Base-by-base conservation (phyloP, 2,329 filamentous ascomycete genomes). In the Diaporthe vexans region DNA sequence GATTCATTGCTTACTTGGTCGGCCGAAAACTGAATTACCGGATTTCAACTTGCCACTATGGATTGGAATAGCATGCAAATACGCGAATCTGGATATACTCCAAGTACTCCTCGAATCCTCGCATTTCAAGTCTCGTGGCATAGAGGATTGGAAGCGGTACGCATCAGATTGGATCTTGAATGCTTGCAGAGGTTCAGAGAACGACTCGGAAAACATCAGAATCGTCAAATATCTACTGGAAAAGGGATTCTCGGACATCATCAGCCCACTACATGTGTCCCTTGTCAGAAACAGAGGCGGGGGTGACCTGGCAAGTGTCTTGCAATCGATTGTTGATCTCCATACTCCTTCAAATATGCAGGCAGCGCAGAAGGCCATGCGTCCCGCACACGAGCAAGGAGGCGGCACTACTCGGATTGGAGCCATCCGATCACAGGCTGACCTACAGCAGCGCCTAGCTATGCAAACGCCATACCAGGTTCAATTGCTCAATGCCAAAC, bases 391-490 rank as follows among this genome's bases (percentile, higher is more conserved):
- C 37, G n/a, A n/a, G n/a, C n/a, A n/a, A n/a, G n/a, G n/a, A n/a
- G n/a, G n/a, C n/a, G n/a, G n/a, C n/a, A n/a, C n/a, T n/a, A n/a
- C n/a, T n/a, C n/a, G n/a, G n/a, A n/a, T n/a, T n/a, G n/a, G n/a
- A n/a, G n/a, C n/a, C n/a, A n/a, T n/a, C n/a, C n/a, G 15, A 46
- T 29, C 76, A 76, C 48, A 77, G 33, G 37, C 63, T 78, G 24
- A 73, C 61, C 17, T 52, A n/a, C 71, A 71, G 24, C 74, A 70
- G 65, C 54, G 72, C 7, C 54, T 71, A 5, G 24, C 61, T 8
- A 11, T 51, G 29, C n/a, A 71, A 13, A 43, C 46, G 35, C 57
- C 46, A 26, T 51, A 57, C n/a, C 48, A 71, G 26, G 76, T 78
- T 57, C 72, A 76, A 11, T 33, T 75, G 19, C 29, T 75, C 24